A percentile compares a stretch with the other conserved stretches of the same genome.
These are phyloP conservation scores for Podospora tetraspora DNA, from an alignment of 495 filamentous ascomycete species.

Conservation along the genomic window DNA sequence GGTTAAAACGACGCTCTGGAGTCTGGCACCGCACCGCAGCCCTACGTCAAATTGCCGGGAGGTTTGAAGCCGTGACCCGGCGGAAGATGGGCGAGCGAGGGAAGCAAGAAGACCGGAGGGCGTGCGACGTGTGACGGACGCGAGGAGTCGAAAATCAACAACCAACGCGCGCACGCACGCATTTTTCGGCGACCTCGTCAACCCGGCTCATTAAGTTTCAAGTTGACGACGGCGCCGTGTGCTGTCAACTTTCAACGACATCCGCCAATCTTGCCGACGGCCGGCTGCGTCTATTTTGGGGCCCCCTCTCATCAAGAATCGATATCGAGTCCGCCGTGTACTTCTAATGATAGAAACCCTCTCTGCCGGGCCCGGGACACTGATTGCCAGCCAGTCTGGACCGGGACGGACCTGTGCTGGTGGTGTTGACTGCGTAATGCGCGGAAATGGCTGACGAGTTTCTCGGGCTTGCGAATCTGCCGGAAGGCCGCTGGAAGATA, in stretches of 20 bases:
- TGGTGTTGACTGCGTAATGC: neutral
- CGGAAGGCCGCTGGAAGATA: neutral
- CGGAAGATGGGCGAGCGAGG: slow-evolving; percentile 13
- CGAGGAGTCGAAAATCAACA: slow-evolving; percentile 2
- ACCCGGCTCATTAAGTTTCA: slow-evolving; percentile 16
- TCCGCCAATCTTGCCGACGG: neutral
- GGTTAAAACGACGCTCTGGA: slow-evolving; percentile 19
- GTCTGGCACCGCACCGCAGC: slow-evolving; percentile 18
- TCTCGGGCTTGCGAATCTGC: neutral
- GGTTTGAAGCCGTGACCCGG: slow-evolving; percentile 20
- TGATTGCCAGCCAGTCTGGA: neutral
- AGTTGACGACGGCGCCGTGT: slow-evolving; percentile 1
- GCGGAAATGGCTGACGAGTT: neutral
- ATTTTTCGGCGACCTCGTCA: slow-evolving; percentile 1
- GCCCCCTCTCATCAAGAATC: slow-evolving; percentile 9
- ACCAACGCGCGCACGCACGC: slow-evolving; percentile 2
- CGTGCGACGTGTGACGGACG: neutral
- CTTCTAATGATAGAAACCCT: slow-evolving; percentile 11
- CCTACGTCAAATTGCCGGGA: slow-evolving; percentile 25
- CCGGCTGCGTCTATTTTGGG: slow-evolving; percentile 17
- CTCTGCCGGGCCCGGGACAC: neutral
- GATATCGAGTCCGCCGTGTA: slow-evolving; percentile 8
- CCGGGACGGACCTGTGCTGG: neutral
- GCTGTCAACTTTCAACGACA: neutral
- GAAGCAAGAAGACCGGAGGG: neutral